Percentiles rank a stretch among this genome's conserved stretches.
These are phyloP conservation scores for Mucor circinelloides DNA, from an alignment of 371 early-diverging fungal species.

Conservation along the genomic window DNA sequence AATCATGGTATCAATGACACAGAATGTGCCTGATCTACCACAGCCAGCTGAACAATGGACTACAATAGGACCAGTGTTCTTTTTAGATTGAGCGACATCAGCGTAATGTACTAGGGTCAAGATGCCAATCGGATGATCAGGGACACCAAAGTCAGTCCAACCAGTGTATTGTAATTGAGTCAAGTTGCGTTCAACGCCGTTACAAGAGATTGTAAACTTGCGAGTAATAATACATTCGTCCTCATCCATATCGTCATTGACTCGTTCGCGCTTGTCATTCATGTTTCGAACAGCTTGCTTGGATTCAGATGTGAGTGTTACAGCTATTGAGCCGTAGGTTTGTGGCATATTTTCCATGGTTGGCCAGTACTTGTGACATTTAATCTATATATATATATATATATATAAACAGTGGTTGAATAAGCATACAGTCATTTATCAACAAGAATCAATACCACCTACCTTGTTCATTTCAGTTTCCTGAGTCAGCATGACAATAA, in stretches of 20 bases:
- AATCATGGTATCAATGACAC: slow-evolving; percentile 74
- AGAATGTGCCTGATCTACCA: slow-evolving; percentile 93
- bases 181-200: slow-evolving; percentile 36
- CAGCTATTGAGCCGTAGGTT: slow-evolving; percentile 31
- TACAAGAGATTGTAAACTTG: neutral
- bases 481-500: slow-evolving; percentile 86
- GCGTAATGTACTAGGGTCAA: slow-evolving; percentile 58
- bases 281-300: slow-evolving; percentile 22
- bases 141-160: slow-evolving; percentile 87
- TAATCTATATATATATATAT: too few species aligned
- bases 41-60: slow-evolving; percentile 97
- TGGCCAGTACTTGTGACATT: slow-evolving; percentile 78
- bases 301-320: slow-evolving; percentile 25
- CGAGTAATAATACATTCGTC: slow-evolving; percentile 28
- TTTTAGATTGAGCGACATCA: slow-evolving; percentile 36
- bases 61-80: slow-evolving; percentile 63
- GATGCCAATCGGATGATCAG: slow-evolving; percentile 55
- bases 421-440: neutral
- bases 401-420: neutral
- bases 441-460: slow-evolving; percentile 31
- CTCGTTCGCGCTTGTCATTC: slow-evolving; percentile 23
- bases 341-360: slow-evolving; percentile 21
- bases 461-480: slow-evolving; percentile 73
- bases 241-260: neutral
- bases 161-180: slow-evolving; percentile 78